These are phyloP conservation scores for Entelexis sorbosivorans DNA, from an alignment of 1,139 yeast genomes.

Conservation along the genomic window DNA sequence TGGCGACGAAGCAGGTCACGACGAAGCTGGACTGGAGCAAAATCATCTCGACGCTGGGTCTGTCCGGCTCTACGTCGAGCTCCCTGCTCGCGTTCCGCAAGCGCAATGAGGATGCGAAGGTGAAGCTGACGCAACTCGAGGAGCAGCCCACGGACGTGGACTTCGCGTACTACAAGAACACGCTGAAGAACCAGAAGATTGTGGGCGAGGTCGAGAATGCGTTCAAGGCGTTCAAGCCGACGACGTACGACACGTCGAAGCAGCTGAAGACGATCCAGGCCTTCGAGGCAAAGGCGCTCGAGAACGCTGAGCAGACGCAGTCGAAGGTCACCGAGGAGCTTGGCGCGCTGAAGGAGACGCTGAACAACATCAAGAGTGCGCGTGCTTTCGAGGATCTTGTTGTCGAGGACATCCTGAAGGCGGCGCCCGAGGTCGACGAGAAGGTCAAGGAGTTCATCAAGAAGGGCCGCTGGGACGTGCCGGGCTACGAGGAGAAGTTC, in stretches of 20 bases:
- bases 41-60: constrained; percentile 77
- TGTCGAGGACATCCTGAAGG: constrained; percentile 85
- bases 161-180: constrained; percentile 65
- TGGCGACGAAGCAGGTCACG: constrained; percentile 40
- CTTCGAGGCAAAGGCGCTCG: constrained; percentile 89
- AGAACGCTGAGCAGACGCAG: constrained; percentile 92
- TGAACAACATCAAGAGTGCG: constrained; percentile 87
- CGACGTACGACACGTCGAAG: constrained; percentile 73
- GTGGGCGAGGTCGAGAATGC: constrained; percentile 74
- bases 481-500: constrained; percentile 96
- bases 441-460: constrained; percentile 91
- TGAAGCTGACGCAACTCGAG: constrained; percentile 57
- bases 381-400: constrained; percentile 97
- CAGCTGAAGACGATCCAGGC: constrained; percentile 86
- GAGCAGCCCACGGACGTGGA: constrained; percentile 69
- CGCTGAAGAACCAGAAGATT: constrained; percentile 70
- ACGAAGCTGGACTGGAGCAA: constrained; percentile 92
- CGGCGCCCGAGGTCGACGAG: constrained; percentile 94
- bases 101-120: constrained; percentile 97
- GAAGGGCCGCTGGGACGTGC: constrained; percentile 97
- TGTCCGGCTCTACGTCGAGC: constrained; percentile 84
- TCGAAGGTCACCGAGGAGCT: constrained; percentile 77
- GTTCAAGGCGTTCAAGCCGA: constrained; percentile 66
- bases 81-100: constrained; percentile 87
- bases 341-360: constrained; percentile 72